phyloP scores from a whole-genome alignment of 306 rosid genomes.

The Inga laurina region DNA sequence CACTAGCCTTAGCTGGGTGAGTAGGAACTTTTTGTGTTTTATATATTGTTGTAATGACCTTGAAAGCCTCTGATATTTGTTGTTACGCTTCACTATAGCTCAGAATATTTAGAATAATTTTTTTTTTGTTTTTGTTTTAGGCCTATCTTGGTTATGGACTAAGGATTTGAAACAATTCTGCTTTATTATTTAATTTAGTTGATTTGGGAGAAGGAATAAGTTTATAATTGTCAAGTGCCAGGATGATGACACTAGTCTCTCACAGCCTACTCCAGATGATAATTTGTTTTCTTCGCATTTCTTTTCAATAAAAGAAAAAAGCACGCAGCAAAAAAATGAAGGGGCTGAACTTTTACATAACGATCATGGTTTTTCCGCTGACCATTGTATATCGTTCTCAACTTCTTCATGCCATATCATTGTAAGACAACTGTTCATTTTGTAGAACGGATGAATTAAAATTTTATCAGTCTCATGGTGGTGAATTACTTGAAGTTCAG shows the following conservation, averaged over 20 bases:
- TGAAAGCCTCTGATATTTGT: background rate
- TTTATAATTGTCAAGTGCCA: background rate
- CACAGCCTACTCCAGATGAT: background rate
- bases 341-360: background rate
- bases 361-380: background rate
- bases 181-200: background rate
- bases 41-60: background rate
- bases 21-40: background rate
- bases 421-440: background rate
- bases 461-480: conserved; percentile 39
- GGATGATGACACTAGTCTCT: background rate
- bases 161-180: background rate
- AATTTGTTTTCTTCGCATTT: background rate
- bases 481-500: conserved; percentile 43
- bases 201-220: background rate
- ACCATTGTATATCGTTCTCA: background rate
- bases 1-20: background rate
- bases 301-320: background rate
- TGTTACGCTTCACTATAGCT: background rate
- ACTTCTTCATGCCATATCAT: background rate
- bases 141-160: background rate
- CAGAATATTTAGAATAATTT: background rate
- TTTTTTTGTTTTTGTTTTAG: background rate
- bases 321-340: no score
- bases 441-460: conserved; percentile 49